Conservation (phyloP, 108 stramenopile species). For the Mayamaea pseudoterrestris region DNA sequence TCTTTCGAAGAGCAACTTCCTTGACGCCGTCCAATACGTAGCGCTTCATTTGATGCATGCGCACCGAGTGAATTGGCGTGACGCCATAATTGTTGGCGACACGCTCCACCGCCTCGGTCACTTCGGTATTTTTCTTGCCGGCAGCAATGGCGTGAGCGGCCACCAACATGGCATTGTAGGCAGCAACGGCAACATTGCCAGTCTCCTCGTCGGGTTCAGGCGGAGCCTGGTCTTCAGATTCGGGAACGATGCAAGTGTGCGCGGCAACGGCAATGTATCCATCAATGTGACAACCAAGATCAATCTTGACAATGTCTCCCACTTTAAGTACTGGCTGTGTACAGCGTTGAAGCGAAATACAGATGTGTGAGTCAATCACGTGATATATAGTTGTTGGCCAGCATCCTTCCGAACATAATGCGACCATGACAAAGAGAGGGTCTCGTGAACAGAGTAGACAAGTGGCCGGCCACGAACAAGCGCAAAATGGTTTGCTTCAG, state of each 20-base stretch:
- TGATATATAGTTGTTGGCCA: neutral
- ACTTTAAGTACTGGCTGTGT: slow-evolving; percentile 66
- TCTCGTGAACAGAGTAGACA: slow-evolving; percentile 7
- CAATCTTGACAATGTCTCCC: slow-evolving; percentile 98
- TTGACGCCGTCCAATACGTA: slow-evolving; percentile 95
- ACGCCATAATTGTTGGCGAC: slow-evolving; percentile 94
- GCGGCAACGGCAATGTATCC: slow-evolving; percentile 97
- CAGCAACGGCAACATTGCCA: slow-evolving; percentile 86
- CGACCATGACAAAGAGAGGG: slow-evolving; percentile 65
- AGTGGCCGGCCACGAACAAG: neutral
- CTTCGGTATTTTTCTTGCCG: slow-evolving; percentile 82
- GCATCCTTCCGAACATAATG: slow-evolving; percentile 12
- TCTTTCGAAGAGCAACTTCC: slow-evolving; percentile 78
- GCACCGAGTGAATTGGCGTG: slow-evolving; percentile 83
- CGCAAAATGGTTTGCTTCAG: too few relatives aligned
- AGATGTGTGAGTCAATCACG: neutral
- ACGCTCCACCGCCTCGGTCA: slow-evolving; percentile 83
- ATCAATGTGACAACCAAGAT: slow-evolving; percentile 98
- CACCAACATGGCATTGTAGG: slow-evolving; percentile 94
- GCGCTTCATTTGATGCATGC: slow-evolving; percentile 99
- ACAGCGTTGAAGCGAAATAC: neutral
- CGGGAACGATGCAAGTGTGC: slow-evolving; percentile 88
- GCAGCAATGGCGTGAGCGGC: slow-evolving; percentile 83
- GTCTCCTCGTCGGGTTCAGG: slow-evolving; percentile 24
- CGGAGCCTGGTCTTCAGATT: slow-evolving; percentile 38